A percentile compares a stretch with the other conserved stretches of the same genome.
phyloP scores from a whole-genome alignment of 176 grass and related monocot species.

The Alloteropsis semialata region DNA sequence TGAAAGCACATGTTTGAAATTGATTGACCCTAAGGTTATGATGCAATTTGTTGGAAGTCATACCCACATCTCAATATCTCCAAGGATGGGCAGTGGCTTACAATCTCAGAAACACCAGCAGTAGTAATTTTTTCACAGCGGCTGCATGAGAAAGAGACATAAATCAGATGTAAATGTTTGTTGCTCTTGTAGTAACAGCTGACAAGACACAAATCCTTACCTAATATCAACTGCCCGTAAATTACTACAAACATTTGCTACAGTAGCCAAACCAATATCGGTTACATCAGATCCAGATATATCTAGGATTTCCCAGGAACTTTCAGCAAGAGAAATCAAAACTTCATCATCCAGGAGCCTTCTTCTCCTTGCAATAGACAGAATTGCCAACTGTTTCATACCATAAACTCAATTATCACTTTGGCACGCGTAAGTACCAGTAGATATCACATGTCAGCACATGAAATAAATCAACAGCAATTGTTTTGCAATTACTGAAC shows the following conservation, averaged over 20 bases:
- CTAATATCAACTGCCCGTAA: conserved; percentile 86
- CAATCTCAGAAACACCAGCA: conserved; percentile 62
- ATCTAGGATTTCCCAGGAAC: conserved; percentile 87
- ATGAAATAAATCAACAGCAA: neutral
- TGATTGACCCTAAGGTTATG: neutral
- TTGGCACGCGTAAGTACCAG: too few relatives aligned
- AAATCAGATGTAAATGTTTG: conserved; percentile 1
- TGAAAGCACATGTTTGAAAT: neutral
- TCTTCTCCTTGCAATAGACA: conserved; percentile 84
- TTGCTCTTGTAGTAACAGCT: neutral
- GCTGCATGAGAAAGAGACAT: conserved; percentile 48
- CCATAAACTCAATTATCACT: conserved; percentile 37
- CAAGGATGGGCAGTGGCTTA: conserved; percentile 66
- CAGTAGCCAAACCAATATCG: conserved; percentile 55
- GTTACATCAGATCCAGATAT: conserved; percentile 88
- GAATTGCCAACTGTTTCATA: conserved; percentile 65
- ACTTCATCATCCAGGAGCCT: conserved; percentile 73
- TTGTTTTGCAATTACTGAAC: neutral
- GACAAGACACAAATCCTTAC: conserved; percentile 33
- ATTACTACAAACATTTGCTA: conserved; percentile 65
- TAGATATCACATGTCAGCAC: neutral
- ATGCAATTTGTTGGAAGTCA: conserved; percentile 22
- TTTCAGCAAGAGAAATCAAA: conserved; percentile 70
- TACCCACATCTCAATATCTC: conserved; percentile 98
- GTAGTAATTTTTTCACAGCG: conserved; percentile 69